Evolutionary conservation across 768 basidiomycete genomes (phyloP).

Genomic region (Agrocybe pediades): DNA sequence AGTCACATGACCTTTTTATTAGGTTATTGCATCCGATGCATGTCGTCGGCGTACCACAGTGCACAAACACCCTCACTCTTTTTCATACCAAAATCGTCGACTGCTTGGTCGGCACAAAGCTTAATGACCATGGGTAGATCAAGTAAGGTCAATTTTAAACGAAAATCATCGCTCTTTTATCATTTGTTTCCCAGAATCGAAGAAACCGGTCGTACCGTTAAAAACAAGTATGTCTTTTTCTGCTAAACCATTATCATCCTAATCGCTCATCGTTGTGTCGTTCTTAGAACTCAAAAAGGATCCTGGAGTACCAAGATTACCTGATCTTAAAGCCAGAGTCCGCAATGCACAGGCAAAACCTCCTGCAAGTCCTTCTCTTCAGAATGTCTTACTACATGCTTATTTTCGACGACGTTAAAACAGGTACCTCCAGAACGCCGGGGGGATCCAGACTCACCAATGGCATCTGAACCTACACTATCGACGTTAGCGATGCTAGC

Average conservation of each 20-base stretch:
- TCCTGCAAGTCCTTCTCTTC: constrained; percentile 32
- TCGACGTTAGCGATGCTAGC: constrained; percentile 60
- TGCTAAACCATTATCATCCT: neutral
- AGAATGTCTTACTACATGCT: neutral
- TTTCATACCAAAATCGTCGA: no score
- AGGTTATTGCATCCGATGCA: no score
- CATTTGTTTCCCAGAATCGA: constrained; percentile 31
- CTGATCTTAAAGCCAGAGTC: constrained; percentile 62
- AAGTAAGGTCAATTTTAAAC: constrained; percentile 12
- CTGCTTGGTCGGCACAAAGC: no score
- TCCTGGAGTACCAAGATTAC: constrained; percentile 84
- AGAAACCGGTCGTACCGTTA: constrained; percentile 40
- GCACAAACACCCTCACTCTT: no score
- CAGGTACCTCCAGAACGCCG: constrained; percentile 26
- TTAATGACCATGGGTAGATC: constrained; percentile 29
- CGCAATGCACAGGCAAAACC: constrained; percentile 50
- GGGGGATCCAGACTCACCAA: constrained; percentile 58
- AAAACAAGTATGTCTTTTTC: constrained; percentile 37
- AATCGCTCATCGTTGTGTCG: neutral
- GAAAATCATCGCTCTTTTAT: neutral
- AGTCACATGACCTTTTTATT: no score
- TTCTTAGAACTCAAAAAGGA: constrained; percentile 88
- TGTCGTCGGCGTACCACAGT: no score
- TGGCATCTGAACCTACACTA: constrained; percentile 76
- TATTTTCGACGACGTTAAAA: neutral